These are phyloP conservation scores for Tolypocladium pustulatum DNA, from an alignment of 2,329 filamentous ascomycete genomes.

Conservation along the genomic window DNA sequence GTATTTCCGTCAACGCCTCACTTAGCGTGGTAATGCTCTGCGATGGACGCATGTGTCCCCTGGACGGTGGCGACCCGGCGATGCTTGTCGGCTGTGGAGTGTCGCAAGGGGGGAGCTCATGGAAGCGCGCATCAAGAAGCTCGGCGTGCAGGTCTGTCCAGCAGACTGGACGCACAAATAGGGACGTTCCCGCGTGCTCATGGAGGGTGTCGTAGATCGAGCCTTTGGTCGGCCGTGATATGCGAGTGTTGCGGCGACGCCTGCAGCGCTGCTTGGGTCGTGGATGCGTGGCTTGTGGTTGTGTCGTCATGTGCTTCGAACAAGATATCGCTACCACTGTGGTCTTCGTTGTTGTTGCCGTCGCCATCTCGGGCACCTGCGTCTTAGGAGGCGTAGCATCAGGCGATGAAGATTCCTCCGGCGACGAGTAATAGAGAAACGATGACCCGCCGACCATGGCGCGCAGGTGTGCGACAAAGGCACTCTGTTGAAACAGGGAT, in stretches of 20 bases:
- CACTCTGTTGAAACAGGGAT: constrained; percentile 13
- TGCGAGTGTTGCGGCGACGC: constrained; percentile 6
- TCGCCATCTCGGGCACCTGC: constrained; percentile 10
- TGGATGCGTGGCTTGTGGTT: not conserved
- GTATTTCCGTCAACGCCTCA: constrained; percentile 30
- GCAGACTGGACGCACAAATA: constrained; percentile 42
- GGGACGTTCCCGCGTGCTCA: constrained; percentile 32
- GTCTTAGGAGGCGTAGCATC: constrained; percentile 15
- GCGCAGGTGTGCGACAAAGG: constrained; percentile 18
- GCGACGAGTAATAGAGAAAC: not conserved
- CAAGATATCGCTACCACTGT: not conserved
- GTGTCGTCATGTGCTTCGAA: not conserved
- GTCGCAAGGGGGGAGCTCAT: constrained; percentile 28
- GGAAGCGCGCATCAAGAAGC: constrained; percentile 37
- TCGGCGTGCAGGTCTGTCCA: constrained; percentile 43
- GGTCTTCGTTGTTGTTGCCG: constrained; percentile 13
- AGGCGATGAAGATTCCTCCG: not conserved
- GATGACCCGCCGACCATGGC: constrained; percentile 15
- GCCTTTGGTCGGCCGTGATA: constrained; percentile 30
- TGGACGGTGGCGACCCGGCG: constrained; percentile 23
- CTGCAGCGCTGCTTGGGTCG: not conserved
- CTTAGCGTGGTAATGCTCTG: constrained; percentile 30
- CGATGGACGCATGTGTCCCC: constrained; percentile 27
- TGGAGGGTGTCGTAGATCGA: constrained; percentile 44
- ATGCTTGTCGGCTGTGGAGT: constrained; percentile 26